Conservation (phyloP, 1,284 basidiomycete species). For the Polyporus tsugae region DNA sequence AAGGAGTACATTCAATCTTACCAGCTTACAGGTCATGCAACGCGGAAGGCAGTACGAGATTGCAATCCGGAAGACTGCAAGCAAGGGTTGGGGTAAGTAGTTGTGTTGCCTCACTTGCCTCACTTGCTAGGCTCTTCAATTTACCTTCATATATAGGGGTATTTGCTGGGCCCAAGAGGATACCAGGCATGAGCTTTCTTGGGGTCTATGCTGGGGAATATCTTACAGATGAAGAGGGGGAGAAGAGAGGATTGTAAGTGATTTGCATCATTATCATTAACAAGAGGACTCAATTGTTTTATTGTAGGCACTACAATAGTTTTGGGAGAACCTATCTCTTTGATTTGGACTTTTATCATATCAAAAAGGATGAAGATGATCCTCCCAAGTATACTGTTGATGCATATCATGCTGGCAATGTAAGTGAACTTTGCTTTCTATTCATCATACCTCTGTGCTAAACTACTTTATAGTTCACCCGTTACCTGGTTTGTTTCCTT, state of each 20-base stretch:
- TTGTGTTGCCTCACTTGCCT: constrained; percentile 36
- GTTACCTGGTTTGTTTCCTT: constrained; percentile 60
- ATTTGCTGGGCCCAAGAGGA: constrained; percentile 68
- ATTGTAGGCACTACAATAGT: constrained; percentile 72
- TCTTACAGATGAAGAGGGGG: constrained; percentile 70
- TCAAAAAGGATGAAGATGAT: constrained; percentile 49
- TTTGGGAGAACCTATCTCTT: constrained; percentile 88
- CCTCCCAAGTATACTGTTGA: constrained; percentile 68
- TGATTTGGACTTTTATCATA: constrained; percentile 79
- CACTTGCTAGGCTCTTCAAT: neutral
- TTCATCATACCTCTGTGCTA: neutral
- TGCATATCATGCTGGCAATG: constrained; percentile 89
- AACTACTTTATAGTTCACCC: constrained; percentile 61
- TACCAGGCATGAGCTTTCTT: constrained; percentile 76
- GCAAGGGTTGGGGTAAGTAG: constrained; percentile 82
- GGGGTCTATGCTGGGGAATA: constrained; percentile 90
- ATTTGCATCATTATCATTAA: constrained; percentile 8
- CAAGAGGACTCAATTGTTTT: constrained; percentile 21
- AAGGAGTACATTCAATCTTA: neutral
- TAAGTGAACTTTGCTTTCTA: constrained; percentile 51
- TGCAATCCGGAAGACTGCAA: constrained; percentile 70
- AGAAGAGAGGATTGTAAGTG: constrained; percentile 72
- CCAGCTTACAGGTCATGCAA: constrained; percentile 73
- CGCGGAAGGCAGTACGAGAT: constrained; percentile 74
- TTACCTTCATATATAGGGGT: constrained; percentile 56